These are phyloP conservation scores for Metschnikowia vanudenii DNA, from an alignment of 805 yeast species.

Conservation along the genomic window DNA sequence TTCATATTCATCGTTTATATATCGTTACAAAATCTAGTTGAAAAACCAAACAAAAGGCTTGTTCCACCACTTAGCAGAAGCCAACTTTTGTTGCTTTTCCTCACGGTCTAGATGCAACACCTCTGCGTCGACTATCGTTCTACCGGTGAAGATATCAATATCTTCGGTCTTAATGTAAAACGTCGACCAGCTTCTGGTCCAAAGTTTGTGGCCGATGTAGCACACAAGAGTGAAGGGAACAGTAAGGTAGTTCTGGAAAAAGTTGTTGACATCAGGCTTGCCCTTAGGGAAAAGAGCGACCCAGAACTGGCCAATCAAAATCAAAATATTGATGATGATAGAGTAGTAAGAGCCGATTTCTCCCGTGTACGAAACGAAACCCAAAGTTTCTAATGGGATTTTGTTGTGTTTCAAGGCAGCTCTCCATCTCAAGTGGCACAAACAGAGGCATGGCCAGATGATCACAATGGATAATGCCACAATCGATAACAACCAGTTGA, in stretches of 20 bases:
- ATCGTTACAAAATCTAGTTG: constrained; percentile 8
- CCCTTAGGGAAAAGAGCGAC: constrained; percentile 40
- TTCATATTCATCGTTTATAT: constrained; percentile 4
- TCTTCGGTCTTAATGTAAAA: constrained; percentile 21
- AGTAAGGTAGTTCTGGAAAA: constrained; percentile 30
- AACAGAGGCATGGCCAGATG: constrained; percentile 26
- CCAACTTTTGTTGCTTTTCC: constrained; percentile 19
- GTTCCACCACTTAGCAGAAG: constrained; percentile 18
- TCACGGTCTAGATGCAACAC: constrained; percentile 26
- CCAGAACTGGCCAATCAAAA: constrained; percentile 45
- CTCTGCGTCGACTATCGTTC: constrained; percentile 26
- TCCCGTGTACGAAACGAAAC: constrained; percentile 39
- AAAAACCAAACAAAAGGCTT: constrained; percentile 21
- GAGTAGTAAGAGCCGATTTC: constrained; percentile 39
- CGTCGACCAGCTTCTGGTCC: constrained; percentile 23
- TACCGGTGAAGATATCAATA: constrained; percentile 23
- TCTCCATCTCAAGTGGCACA: constrained; percentile 31
- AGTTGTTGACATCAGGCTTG: constrained; percentile 27
- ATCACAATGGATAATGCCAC: constrained; percentile 29
- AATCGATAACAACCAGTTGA: too few species aligned
- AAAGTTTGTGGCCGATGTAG: constrained; percentile 26
- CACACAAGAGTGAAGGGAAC: constrained; percentile 24
- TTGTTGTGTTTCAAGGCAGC: constrained; percentile 26
- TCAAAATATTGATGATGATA: constrained; percentile 28
- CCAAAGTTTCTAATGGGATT: constrained; percentile 24